Evolutionary conservation across 2,329 filamentous ascomycete species (phyloP).

Genomic region (Diplocarpon mali): DNA sequence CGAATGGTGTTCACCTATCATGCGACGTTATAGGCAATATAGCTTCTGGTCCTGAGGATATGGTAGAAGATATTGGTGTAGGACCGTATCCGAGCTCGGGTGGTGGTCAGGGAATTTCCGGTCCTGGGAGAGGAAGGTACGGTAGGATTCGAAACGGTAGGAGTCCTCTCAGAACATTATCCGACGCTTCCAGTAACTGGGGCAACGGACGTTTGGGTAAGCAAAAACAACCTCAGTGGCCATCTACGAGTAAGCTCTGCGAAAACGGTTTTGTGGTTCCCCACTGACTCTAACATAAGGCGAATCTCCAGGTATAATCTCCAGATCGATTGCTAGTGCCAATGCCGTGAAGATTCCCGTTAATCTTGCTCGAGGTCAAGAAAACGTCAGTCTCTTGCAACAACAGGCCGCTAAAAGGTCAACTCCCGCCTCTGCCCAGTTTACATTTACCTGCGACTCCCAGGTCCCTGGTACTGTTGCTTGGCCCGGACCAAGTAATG

Average conservation of each 20-base stretch:
- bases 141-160: conserved; percentile 54
- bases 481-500: conserved; percentile 47
- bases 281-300: conserved; percentile 29
- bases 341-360: conserved; percentile 64
- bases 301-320: conserved; percentile 69
- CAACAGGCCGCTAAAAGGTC: conserved; percentile 52
- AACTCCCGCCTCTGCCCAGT: conserved; percentile 69
- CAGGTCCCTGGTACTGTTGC: conserved; percentile 71
- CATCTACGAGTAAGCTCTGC: conserved; percentile 22
- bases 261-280: neutral
- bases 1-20: conserved; percentile 36
- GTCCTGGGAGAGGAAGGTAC: conserved; percentile 73
- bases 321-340: conserved; percentile 81
- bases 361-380: conserved; percentile 51
- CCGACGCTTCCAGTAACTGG: conserved; percentile 37
- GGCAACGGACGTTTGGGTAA: conserved; percentile 25
- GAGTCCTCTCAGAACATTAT: conserved; percentile 48
- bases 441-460: conserved; percentile 93
- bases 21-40: conserved; percentile 57
- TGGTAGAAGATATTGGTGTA: conserved; percentile 32
- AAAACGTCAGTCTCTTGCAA: conserved; percentile 69
- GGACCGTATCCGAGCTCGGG: conserved; percentile 46
- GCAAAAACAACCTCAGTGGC: conserved; percentile 26
- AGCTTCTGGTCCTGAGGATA: conserved; percentile 33
- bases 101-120: conserved; percentile 62